Evolutionary conservation across 2,329 filamentous ascomycete genomes (phyloP), one percentile per base, ranked within the genome.

Genomic region (Pseudogymnoascus pannorum): DNA sequence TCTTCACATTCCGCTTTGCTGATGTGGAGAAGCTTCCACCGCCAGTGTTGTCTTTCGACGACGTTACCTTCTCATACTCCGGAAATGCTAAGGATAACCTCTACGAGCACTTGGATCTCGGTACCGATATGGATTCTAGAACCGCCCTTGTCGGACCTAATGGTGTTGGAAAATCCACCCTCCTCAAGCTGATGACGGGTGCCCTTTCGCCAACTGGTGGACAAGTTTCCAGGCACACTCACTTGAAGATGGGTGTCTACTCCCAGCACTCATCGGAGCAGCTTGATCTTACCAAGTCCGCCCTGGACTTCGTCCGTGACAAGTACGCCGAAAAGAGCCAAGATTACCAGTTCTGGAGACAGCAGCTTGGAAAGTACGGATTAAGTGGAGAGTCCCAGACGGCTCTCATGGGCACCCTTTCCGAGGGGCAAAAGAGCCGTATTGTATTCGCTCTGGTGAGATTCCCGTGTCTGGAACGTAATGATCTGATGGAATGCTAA

Each of bases 11-110:
- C 88, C 88, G 93, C 72, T 99, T 99, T 76, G 94, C 94, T 68
- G 92, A 97, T 72, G 94, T 97, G 60, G 94, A 99, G 75, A 99
- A 99, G 84, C 87, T 99, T n/a, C 94, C 94, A 11, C 95, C 94
- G 60, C 94, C 94, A 38, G 94, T 99, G 51, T 80, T 99, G 69
- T 93, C 94, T 8, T 96, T 99, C 71, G 94, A 99, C 78, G 83
- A 97, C 69, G 94, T 99, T 69, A 96, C 92, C 62, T 99, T 99
- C 81, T 96, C 93, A 44, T 99, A 99, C 83, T 96, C 91, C 61
- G 94, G 94, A 64, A 85, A 96, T 12, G 71, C 85, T 60, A 87
- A 90, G 72, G 94, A 99, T 74, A 95, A 96, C 74, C 82, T 99
- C 60, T 99, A 99, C 81, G 91, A 93, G 77, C 86, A 97, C 79